These are phyloP conservation scores for Pseudogymnoascus sp. DNA, from an alignment of 2,329 filamentous ascomycete species.

Conservation along the genomic window DNA sequence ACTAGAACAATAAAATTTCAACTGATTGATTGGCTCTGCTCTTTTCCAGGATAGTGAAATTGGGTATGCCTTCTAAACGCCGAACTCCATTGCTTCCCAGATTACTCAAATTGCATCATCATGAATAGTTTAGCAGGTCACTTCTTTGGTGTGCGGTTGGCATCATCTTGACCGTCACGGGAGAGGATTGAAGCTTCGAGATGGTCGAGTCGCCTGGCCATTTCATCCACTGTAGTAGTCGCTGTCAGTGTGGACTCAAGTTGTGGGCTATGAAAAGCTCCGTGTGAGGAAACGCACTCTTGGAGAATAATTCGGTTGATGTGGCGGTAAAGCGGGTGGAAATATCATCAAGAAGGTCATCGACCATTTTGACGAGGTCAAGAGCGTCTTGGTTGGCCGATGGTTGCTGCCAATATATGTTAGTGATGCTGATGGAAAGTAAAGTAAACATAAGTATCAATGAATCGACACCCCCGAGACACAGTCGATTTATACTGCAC, in stretches of 20 bases:
- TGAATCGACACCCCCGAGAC: neutral
- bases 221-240: slow-evolving; percentile 71
- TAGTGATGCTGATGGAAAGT: neutral
- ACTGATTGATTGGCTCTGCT: neutral
- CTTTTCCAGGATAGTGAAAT: neutral
- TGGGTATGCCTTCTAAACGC: neutral
- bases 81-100: neutral
- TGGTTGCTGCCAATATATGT: slow-evolving; percentile 14
- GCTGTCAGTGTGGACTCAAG: neutral
- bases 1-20: neutral
- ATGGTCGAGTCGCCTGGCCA: slow-evolving; percentile 77
- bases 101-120: neutral
- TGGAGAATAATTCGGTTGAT: slow-evolving; percentile 78
- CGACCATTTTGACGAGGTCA: slow-evolving; percentile 56
- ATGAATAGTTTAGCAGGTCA: neutral
- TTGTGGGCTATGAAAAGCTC: slow-evolving; percentile 11
- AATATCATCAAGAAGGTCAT: slow-evolving; percentile 76
- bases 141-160: neutral
- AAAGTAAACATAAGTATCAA: neutral
- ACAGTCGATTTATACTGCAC: neutral
- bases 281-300: slow-evolving; percentile 46
- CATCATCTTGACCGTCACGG: neutral
- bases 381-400: slow-evolving; percentile 54
- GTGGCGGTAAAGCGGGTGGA: slow-evolving; percentile 78
- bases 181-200: slow-evolving; percentile 41